phyloP scores from a whole-genome alignment of 345 rosid species.

The Populus tremula region DNA sequence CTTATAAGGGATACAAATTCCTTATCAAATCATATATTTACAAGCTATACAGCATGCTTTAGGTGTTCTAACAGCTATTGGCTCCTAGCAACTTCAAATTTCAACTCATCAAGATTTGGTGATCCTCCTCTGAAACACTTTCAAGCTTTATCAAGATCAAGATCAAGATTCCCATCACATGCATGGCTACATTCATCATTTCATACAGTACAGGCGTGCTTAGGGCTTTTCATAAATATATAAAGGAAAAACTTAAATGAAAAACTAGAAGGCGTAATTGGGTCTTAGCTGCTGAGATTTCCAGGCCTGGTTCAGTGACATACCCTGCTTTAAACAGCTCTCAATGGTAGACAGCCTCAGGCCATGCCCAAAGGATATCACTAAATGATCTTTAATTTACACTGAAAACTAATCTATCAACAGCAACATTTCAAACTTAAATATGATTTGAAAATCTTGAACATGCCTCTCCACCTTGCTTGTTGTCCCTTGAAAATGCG shows the following conservation, averaged over 20 bases:
- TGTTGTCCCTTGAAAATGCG: slow-evolving; percentile 7
- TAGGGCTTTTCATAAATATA: no score
- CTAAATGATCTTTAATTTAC: neutral
- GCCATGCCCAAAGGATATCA: neutral
- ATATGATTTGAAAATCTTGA: neutral
- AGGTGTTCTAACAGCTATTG: neutral
- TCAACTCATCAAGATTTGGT: neutral
- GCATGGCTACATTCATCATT: no score
- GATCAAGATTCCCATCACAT: neutral
- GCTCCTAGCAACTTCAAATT: neutral
- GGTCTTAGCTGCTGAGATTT: no score
- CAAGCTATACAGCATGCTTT: neutral
- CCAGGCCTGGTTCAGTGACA: no score
- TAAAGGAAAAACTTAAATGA: no score
- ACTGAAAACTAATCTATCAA: neutral
- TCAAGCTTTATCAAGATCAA: neutral
- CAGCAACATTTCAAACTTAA: neutral
- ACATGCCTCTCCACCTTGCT: slow-evolving; percentile 18
- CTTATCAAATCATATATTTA: neutral
- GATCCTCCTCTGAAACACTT: neutral
- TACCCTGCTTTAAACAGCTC: no score
- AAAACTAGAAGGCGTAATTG: no score
- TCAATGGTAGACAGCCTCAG: neutral
- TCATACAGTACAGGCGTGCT: no score
- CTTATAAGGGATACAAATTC: neutral